Base-by-base conservation (phyloP, 768 basidiomycete genomes). In the Tricholoma hemisulphureum region DNA sequence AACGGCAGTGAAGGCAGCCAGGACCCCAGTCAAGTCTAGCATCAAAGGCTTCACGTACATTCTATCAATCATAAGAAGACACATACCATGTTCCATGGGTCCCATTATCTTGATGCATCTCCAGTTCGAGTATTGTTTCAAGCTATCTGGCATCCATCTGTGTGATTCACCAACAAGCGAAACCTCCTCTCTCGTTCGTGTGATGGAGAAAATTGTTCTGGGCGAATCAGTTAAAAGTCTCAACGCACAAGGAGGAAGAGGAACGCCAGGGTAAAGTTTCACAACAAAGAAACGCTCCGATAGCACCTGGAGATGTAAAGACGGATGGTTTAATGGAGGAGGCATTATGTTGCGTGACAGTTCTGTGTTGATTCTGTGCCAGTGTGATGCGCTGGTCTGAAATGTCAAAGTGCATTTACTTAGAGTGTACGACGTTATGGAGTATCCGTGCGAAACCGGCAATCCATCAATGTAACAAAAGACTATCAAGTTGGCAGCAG, bases 61-160 rank as follows among this genome's bases (percentile, higher is more conserved):
- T 21, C n/a, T 20, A 24, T 9, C 28, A 3, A 6, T 45, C 13
- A 52, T n/a, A n/a, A 39, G 9, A 11, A 8, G 26, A 26, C n/a
- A 65, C 75, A 57, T 50, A 84, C 86, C 77, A 60, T 87, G 86
- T 60, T 85, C 83, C 84, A 88, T 84, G 2, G 85, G 85, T 3
- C 86, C 87, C 32, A 73, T 75, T 37, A 89, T 83, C 68, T 83
- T 83, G 58, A 88, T 82, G 64, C 82, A 82, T 62, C 69, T 75
- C 85, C 85, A 86, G 1, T 73, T 72, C 21, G 77, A 75, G 28
- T 75, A 68, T 37, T 78, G 71, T 54, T 68, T 66, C 55, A 72
- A 73, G 16, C 51, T 63, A 16, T 74, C 66, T 18, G 74, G 73
- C 68, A 78, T 73, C 53, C 59, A 70, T 13, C 73, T 63, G 13